Conservation (phyloP, 805 yeast genomes). For the Candida incommunis region DNA sequence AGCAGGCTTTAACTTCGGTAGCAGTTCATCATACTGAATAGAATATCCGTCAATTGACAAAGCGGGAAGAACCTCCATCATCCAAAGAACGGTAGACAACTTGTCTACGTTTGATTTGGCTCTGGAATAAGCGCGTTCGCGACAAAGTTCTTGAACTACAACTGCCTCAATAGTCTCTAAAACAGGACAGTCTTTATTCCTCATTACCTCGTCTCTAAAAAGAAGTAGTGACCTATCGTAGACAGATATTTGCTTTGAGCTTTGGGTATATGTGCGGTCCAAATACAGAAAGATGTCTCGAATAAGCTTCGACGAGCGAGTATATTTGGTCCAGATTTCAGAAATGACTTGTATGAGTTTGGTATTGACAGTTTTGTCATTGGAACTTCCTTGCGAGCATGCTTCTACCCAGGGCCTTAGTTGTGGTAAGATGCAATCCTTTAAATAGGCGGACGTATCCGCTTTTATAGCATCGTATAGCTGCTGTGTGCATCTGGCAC, state of each 20-base stretch:
- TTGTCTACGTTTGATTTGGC: conserved; percentile 41
- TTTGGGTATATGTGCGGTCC: conserved; percentile 64
- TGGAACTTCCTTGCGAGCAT: conserved; percentile 6
- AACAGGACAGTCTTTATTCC: conserved; percentile 32
- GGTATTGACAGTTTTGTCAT: conserved; percentile 3
- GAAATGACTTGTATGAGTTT: conserved; percentile 23
- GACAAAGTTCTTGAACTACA: conserved; percentile 40
- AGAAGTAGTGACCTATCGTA: conserved; percentile 62
- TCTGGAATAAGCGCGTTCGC: conserved; percentile 34
- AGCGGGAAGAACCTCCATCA: conserved; percentile 52
- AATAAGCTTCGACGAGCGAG: conserved; percentile 59
- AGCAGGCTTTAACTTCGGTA: conserved; percentile 42
- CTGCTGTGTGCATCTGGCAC: conserved; percentile 51
- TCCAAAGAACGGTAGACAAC: conserved; percentile 48
- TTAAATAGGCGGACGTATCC: conserved; percentile 35
- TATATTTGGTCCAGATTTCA: conserved; percentile 56
- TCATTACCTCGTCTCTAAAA: conserved; percentile 49
- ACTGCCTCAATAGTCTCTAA: conserved; percentile 36
- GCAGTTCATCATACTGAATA: conserved; percentile 51
- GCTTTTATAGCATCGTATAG: conserved; percentile 47
- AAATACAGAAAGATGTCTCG: conserved; percentile 78
- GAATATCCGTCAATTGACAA: conserved; percentile 30
- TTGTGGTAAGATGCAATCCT: conserved; percentile 2
- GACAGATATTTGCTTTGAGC: conserved; percentile 35
- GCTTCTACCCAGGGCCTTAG: background rate